Conservation (phyloP, 495 filamentous ascomycete genomes). For the Talaromyces wortmannii region DNA sequence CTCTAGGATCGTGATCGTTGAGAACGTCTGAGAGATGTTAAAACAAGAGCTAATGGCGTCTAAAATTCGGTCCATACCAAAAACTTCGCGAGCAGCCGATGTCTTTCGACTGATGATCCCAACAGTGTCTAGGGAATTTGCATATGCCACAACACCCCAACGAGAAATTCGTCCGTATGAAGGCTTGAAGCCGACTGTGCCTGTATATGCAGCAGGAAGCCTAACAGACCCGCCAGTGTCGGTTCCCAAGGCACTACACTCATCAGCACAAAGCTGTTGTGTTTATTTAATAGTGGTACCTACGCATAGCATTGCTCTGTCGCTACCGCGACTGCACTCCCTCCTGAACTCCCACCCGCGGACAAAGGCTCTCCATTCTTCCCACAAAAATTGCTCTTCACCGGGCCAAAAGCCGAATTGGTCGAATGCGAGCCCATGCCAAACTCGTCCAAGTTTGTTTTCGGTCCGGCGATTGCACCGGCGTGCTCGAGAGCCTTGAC, state of each 20-base stretch:
- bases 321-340: slow-evolving; percentile 82
- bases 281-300: slow-evolving; percentile 9
- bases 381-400: slow-evolving; percentile 36
- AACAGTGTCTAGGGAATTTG: slow-evolving; percentile 92
- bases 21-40: slow-evolving; percentile 27
- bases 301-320: slow-evolving; percentile 61
- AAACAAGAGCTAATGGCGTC: too few relatives aligned
- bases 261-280: not conserved
- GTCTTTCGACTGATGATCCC: slow-evolving; percentile 62
- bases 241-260: slow-evolving; percentile 69
- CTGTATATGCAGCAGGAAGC: slow-evolving; percentile 86
- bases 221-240: slow-evolving; percentile 93
- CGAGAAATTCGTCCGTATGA: slow-evolving; percentile 80
- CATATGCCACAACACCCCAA: slow-evolving; percentile 90
- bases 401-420: slow-evolving; percentile 64
- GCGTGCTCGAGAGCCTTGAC: slow-evolving; percentile 56
- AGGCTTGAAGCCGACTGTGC: slow-evolving; percentile 86
- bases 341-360: slow-evolving; percentile 88
- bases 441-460: slow-evolving; percentile 95
- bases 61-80: slow-evolving; percentile 33
- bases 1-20: slow-evolving; percentile 58
- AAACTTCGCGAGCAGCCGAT: slow-evolving; percentile 41
- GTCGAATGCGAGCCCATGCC: slow-evolving; percentile 93
- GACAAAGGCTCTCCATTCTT: slow-evolving; percentile 41
- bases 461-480: slow-evolving; percentile 63